Percentiles rank a stretch among this genome's conserved stretches.
phyloP scores from a whole-genome alignment of 2,329 filamentous ascomycete genomes.

The Cadophora sp. region DNA sequence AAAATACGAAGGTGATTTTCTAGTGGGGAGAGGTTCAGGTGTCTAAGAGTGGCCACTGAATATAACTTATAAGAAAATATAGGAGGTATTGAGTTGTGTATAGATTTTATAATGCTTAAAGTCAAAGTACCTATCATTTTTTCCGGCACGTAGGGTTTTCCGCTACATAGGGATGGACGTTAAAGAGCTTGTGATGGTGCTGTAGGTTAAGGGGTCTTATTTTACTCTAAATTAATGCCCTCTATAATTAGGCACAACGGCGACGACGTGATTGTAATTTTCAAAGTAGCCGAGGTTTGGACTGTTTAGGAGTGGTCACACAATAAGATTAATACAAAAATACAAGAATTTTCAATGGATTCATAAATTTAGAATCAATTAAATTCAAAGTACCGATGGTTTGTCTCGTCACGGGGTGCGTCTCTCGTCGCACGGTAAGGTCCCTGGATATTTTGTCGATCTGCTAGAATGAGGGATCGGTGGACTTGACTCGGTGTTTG shows the following conservation, averaged over 20 bases:
- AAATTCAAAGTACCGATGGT: slow-evolving; percentile 12
- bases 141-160: too few relatives aligned
- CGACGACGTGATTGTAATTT: background rate
- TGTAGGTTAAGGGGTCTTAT: slow-evolving; percentile 26
- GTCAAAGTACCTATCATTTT: slow-evolving; percentile 33
- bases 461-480: too few relatives aligned
- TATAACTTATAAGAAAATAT: too few relatives aligned
- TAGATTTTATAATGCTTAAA: too few relatives aligned
- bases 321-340: slow-evolving; percentile 15
- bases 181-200: slow-evolving; percentile 34
- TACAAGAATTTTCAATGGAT: slow-evolving; percentile 12
- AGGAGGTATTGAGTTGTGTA: too few relatives aligned
- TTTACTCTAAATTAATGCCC: slow-evolving; percentile 24
- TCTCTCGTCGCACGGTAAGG: slow-evolving; percentile 10
- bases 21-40: too few relatives aligned
- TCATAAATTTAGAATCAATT: slow-evolving; percentile 19
- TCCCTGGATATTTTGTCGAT: too few relatives aligned
- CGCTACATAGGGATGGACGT: too few relatives aligned
- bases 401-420: background rate
- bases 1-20: too few relatives aligned
- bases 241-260: background rate
- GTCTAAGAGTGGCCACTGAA: too few relatives aligned
- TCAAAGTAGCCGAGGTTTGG: background rate
- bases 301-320: slow-evolving; percentile 17
- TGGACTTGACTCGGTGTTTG: too few relatives aligned